These are phyloP conservation scores for Amanita rimosa DNA, from an alignment of 768 basidiomycete genomes.

Conservation along the genomic window DNA sequence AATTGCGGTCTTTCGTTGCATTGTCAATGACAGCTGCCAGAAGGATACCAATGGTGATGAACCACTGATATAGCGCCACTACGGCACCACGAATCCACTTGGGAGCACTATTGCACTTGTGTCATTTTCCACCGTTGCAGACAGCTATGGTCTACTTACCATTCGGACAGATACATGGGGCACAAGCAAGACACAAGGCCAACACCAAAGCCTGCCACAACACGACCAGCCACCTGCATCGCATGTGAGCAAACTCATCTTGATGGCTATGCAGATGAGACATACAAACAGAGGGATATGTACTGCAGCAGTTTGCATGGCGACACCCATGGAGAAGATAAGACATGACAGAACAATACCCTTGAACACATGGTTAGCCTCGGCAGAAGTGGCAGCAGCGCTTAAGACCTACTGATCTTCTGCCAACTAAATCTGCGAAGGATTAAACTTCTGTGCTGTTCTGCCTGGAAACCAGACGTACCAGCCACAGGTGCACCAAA, in stretches of 20 bases:
- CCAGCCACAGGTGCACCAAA: slow-evolving; percentile 29
- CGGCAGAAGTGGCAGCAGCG: not conserved
- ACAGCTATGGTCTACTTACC: slow-evolving; percentile 17
- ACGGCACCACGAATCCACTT: slow-evolving; percentile 69
- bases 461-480: slow-evolving; percentile 8
- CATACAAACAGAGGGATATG: slow-evolving; percentile 47
- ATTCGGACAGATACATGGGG: slow-evolving; percentile 38
- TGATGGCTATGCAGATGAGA: not conserved
- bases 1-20: slow-evolving; percentile 40
- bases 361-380: slow-evolving; percentile 9
- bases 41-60: slow-evolving; percentile 67
- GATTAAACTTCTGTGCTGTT: slow-evolving; percentile 7
- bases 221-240: slow-evolving; percentile 43
- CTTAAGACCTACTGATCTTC: slow-evolving; percentile 24
- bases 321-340: slow-evolving; percentile 52
- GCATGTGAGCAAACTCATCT: not conserved
- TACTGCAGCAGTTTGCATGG: slow-evolving; percentile 50
- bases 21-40: slow-evolving; percentile 62
- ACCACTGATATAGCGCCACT: slow-evolving; percentile 62
- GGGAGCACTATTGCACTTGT: slow-evolving; percentile 30
- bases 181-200: slow-evolving; percentile 61
- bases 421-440: slow-evolving; percentile 37
- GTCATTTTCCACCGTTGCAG: slow-evolving; percentile 1
- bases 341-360: slow-evolving; percentile 55
- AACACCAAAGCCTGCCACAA: slow-evolving; percentile 73